Evolutionary conservation across 176 grass and related monocot genomes (phyloP).

Genomic region (Carex cristatella): DNA sequence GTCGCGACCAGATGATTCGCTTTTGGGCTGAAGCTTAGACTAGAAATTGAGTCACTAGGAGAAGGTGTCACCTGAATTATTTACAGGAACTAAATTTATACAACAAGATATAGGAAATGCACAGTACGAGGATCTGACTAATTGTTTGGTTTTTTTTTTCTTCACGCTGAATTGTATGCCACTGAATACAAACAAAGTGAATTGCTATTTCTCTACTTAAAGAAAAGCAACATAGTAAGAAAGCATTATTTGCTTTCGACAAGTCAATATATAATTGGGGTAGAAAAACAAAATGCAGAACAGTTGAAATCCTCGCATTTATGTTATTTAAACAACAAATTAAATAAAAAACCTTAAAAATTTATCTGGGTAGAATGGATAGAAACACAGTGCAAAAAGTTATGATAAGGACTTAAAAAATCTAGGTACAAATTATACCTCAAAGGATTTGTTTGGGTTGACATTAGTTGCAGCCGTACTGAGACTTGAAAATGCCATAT

Average conservation of each 20-base stretch:
- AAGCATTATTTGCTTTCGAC: not conserved
- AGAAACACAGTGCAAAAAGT: not conserved
- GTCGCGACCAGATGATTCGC: conserved; percentile 64
- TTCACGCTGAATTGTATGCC: not conserved
- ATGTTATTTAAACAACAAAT: not conserved
- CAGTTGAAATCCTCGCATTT: not conserved
- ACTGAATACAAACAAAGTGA: not conserved
- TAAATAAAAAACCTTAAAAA: not conserved
- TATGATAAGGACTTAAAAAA: not conserved
- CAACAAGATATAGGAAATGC: not conserved
- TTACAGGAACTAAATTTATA: not conserved
- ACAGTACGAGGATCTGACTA: not conserved
- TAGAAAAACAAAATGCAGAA: not conserved
- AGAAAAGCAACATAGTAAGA: not conserved
- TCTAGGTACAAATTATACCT: not conserved
- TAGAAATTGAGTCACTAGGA: conserved; percentile 55
- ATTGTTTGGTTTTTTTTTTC: not conserved
- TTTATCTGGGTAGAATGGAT: not conserved
- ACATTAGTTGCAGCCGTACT: not conserved
- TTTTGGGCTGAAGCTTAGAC: conserved; percentile 74
- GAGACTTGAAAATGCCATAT: conserved; percentile 5
- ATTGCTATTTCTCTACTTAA: not conserved
- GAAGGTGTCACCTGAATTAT: conserved; percentile 27
- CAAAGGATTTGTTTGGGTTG: conserved; percentile 19
- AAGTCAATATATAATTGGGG: not conserved